A percentile compares a stretch with the other conserved stretches of the same genome.
Conservation (phyloP, 805 yeast genomes). For the Candida pseudoglaebosa region DNA sequence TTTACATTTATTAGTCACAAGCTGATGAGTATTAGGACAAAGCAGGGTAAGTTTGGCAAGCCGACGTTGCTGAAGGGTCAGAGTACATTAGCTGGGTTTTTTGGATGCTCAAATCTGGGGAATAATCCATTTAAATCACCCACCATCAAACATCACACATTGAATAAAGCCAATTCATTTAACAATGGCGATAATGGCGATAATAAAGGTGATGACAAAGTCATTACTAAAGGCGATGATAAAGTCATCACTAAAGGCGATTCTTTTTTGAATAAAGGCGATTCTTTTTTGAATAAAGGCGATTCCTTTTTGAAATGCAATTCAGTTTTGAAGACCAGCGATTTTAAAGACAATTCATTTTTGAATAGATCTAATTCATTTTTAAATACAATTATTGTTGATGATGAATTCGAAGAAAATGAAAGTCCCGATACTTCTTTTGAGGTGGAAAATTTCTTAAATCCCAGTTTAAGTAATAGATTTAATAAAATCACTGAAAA, state of each 20-base stretch:
- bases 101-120: conserved; percentile 6
- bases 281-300: no score
- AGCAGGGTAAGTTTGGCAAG: not conserved
- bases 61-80: conserved; percentile 13
- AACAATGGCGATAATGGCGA: no score
- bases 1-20: no score
- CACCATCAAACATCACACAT: not conserved
- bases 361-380: conserved; percentile 2
- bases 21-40: no score
- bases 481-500: not conserved
- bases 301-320: no score
- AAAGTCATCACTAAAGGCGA: no score
- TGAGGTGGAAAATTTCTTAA: conserved; percentile 5
- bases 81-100: conserved; percentile 27
- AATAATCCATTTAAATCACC: not conserved
- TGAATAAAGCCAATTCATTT: no score
- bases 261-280: no score
- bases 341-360: no score
- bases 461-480: conserved; percentile 1
- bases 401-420: conserved; percentile 3
- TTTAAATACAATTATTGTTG: not conserved
- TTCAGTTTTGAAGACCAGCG: no score
- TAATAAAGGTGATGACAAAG: no score
- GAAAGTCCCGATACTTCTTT: conserved; percentile 5
- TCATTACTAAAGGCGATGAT: no score